Evolutionary conservation across 1,284 basidiomycete genomes (phyloP).

Genomic region (Fomitiporia mediterranea): DNA sequence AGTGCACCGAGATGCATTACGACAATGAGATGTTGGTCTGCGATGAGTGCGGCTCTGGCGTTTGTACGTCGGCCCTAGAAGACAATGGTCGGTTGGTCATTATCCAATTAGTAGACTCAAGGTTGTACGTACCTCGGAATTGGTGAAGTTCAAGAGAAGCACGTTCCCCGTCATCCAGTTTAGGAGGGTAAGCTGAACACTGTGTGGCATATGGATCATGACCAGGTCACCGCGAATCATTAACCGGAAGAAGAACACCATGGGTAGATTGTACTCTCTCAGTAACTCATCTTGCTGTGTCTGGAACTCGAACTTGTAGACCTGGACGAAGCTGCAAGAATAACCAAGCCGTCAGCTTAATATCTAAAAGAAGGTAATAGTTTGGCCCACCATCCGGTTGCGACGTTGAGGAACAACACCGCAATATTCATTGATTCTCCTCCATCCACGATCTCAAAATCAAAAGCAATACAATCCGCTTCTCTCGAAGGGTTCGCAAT

Average conservation of each 20-base stretch:
- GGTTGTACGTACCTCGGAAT: neutral
- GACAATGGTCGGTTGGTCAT: neutral
- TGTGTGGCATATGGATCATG: constrained; percentile 10
- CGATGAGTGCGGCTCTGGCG: neutral
- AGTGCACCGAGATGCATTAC: constrained; percentile 6
- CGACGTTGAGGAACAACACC: constrained; percentile 1
- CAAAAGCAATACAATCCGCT: constrained; percentile 6
- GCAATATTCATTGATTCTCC: neutral
- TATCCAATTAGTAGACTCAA: neutral
- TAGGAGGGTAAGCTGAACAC: neutral
- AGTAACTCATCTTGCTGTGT: neutral
- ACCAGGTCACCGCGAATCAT: constrained; percentile 8
- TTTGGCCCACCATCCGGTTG: neutral
- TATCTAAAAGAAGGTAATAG: neutral
- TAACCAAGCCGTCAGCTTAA: neutral
- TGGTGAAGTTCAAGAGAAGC: neutral
- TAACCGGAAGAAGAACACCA: constrained; percentile 6
- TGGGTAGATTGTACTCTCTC: neutral
- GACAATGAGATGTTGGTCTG: constrained; percentile 4
- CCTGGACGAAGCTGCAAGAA: constrained; percentile 1
- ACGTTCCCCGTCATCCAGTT: constrained; percentile 1
- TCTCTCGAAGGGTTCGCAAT: neutral
- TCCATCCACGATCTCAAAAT: constrained; percentile 3
- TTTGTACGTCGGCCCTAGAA: constrained; percentile 1
- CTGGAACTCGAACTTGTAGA: constrained; percentile 1